phyloP scores from a whole-genome alignment of 225 moss, liverwort and hornwort genomes.

The Bryoerythrophyllum caledonicum region DNA sequence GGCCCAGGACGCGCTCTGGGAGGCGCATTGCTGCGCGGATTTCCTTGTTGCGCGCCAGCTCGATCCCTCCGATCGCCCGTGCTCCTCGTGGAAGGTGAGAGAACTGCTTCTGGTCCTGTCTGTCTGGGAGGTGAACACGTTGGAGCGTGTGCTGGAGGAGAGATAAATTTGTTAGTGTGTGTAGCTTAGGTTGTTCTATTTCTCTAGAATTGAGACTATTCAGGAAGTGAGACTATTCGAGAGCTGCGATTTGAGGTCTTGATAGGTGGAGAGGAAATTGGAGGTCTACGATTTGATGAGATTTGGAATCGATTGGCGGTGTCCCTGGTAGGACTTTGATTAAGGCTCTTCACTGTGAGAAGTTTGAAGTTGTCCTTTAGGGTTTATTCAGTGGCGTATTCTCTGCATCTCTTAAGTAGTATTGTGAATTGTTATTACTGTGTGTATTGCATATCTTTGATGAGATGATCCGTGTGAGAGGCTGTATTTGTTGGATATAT shows the following conservation, averaged over 20 bases:
- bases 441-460: background rate
- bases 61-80: constrained; percentile 55
- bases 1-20: constrained; percentile 61
- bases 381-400: background rate
- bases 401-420: background rate
- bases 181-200: no score
- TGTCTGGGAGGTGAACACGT: no score
- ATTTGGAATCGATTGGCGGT: background rate
- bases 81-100: constrained; percentile 63
- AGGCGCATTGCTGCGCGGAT: constrained; percentile 53
- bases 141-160: no score
- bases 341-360: background rate
- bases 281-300: background rate
- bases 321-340: background rate
- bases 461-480: constrained; percentile 3
- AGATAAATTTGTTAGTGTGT: background rate
- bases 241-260: no score
- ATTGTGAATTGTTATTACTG: background rate
- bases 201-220: no score
- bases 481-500: background rate
- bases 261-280: background rate
- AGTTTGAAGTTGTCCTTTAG: background rate
- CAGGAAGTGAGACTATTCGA: no score
- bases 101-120: background rate
- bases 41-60: constrained; percentile 34